Evolutionary conservation across 1,284 basidiomycete genomes (phyloP), one percentile per base, ranked within the genome.

Genomic region (Pulveroboletus sp.): DNA sequence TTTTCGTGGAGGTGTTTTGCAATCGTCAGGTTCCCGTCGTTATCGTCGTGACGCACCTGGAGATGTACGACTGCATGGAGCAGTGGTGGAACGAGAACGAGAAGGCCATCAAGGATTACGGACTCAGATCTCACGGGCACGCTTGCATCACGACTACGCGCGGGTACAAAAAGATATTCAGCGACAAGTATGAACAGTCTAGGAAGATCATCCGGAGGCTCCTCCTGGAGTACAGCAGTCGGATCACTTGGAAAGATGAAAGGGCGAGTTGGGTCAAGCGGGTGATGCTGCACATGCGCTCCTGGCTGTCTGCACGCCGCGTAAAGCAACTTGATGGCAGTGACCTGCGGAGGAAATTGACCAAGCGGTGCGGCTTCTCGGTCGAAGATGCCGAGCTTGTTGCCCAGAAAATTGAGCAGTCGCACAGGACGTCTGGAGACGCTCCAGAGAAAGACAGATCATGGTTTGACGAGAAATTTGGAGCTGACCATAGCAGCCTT

Each of bases 31-130:
- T 77, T 11, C 77, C 77, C 4, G 63, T 77, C 43, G 68, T 74
- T 3, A 26, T 74, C 17, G 70, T 69, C 5, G 62, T 78, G 5
- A 78, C 75, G 14, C 68, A 76, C 11, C 63, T 75, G 33, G 77
- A 78, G 60, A 54, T 60, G 24, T 69, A 73, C 33, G 62, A 59
- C 1, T 14, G 28, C 24, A 74, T 73, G 68, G 72, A 74, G 42
- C 24, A 62, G 12, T 72, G 72, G 69, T 71, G 72, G 71, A 42
- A 2, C 42, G 58, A 69, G 22, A 69, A 72, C 44, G 58, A 72
- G 15, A 49, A 52, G 12, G 49, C 47, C 12, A 62, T 69, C 49
- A 61, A 43, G 31, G 56, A 66, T 9, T 71, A 72, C n/a, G 65
- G 58, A 11, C 55, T 72, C 39, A 25, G 48, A 12, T 63, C 56